Evolutionary conservation across 345 rosid species (phyloP).

Genomic region (Pelargonium nanum): DNA sequence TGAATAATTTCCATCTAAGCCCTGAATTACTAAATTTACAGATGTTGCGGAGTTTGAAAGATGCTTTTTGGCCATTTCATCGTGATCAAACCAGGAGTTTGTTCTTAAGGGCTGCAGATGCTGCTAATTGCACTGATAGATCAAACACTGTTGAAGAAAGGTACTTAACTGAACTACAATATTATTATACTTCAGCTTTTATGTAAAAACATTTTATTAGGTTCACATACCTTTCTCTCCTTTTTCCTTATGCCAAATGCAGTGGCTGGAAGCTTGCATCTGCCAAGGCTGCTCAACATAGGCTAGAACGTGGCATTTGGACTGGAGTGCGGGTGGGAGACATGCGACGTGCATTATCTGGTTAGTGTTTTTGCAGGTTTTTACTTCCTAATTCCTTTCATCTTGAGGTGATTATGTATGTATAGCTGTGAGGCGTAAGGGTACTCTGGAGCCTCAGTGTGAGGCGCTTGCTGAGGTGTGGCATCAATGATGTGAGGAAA

Average conservation of each 20-base stretch:
- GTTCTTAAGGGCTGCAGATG: slow-evolving; percentile 49
- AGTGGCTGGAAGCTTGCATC: slow-evolving; percentile 53
- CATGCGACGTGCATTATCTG: slow-evolving; percentile 54
- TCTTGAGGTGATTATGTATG: no score
- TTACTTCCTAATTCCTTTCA: not conserved
- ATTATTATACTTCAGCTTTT: not conserved
- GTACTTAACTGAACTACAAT: slow-evolving; percentile 16
- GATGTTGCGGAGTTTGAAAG: slow-evolving; percentile 45
- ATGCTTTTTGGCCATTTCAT: slow-evolving; percentile 64
- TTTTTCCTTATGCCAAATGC: not conserved
- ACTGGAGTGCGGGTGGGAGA: slow-evolving; percentile 39
- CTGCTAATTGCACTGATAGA: slow-evolving; percentile 36
- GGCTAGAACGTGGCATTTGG: slow-evolving; percentile 53
- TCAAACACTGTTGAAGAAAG: slow-evolving; percentile 26
- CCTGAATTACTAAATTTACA: no score
- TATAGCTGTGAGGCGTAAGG: no score
- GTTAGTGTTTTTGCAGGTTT: slow-evolving; percentile 15
- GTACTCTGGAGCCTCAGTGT: no score
- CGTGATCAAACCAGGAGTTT: slow-evolving; percentile 33
- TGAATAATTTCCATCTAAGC: not conserved
- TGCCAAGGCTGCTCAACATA: slow-evolving; percentile 44
- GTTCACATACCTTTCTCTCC: not conserved
- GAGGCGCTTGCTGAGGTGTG: no score
- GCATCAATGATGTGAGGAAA: no score
- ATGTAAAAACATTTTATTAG: not conserved